Conservation (phyloP, 192 early-diverging fungal species). For the Phycomyces nitens region DNA sequence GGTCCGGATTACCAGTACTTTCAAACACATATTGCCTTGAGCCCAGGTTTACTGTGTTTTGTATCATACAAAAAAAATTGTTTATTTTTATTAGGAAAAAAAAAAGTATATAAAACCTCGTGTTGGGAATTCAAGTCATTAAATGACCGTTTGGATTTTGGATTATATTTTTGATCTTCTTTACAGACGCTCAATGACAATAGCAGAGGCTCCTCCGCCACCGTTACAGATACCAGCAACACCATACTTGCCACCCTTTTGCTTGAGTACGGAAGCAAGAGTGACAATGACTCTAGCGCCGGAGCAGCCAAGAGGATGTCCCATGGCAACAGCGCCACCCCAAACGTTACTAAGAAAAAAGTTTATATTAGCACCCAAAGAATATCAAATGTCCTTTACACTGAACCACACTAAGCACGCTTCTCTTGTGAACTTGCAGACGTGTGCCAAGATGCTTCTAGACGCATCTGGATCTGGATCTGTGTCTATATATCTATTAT, state of each 20-base stretch:
- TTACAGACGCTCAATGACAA: slow-evolving; percentile 32
- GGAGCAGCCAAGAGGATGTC: slow-evolving; percentile 74
- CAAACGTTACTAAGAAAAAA: slow-evolving; percentile 72
- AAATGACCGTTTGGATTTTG: no score
- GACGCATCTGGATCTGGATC: no score
- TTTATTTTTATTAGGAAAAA: slow-evolving; percentile 5
- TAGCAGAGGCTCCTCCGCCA: slow-evolving; percentile 32
- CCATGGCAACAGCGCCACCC: slow-evolving; percentile 97
- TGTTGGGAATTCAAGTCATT: no score
- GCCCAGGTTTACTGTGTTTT: no score
- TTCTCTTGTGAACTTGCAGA: no score
- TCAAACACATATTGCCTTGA: no score
- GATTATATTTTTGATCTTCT: neutral
- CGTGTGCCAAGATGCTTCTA: neutral
- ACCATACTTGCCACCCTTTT: slow-evolving; percentile 75
- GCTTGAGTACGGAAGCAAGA: slow-evolving; percentile 68
- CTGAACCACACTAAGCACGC: no score
- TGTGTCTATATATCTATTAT: neutral
- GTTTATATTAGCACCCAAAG: no score
- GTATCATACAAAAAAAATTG: no score
- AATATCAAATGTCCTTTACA: no score
- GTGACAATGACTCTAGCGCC: slow-evolving; percentile 89
- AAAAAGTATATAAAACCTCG: no score
- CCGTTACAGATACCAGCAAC: slow-evolving; percentile 91
- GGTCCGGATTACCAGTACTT: no score